These are phyloP conservation scores for Penicillium odoratum DNA, from an alignment of 495 filamentous ascomycete genomes.

Conservation along the genomic window DNA sequence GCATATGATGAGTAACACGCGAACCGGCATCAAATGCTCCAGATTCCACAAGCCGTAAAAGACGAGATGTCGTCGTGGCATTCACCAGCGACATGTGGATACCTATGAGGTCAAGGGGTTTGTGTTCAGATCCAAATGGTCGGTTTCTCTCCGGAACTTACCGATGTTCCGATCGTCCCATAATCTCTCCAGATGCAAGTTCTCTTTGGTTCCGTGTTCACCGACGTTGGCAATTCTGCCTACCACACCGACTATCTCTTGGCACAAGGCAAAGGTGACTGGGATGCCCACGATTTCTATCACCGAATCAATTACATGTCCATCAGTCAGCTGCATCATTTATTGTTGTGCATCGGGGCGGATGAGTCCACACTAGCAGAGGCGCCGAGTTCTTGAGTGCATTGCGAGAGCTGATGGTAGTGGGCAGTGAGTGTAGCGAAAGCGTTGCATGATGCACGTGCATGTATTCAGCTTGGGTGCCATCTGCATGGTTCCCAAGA, in stretches of 20 bases:
- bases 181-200: conserved; percentile 43
- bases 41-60: conserved; percentile 41
- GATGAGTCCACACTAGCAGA: conserved; percentile 36
- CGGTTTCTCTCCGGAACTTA: conserved; percentile 10
- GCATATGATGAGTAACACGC: conserved; percentile 46
- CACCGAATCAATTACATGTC: conserved; percentile 51
- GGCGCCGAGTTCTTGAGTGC: conserved; percentile 44
- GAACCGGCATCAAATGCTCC: conserved; percentile 16
- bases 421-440: conserved; percentile 40
- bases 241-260: conserved; percentile 49
- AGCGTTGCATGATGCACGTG: conserved; percentile 45
- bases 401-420: conserved; percentile 32
- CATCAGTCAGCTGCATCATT: conserved; percentile 41
- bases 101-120: conserved; percentile 20
- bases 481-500: conserved; percentile 45
- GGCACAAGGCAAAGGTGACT: conserved; percentile 45
- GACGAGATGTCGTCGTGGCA: conserved; percentile 41
- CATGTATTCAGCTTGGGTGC: conserved; percentile 53
- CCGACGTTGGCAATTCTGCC: conserved; percentile 55
- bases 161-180: conserved; percentile 50
- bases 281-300: conserved; percentile 56
- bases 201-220: conserved; percentile 46
- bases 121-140: neutral
- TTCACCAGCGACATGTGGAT: conserved; percentile 48
- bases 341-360: conserved; percentile 24